Base-by-base conservation (phyloP, 2,329 filamentous ascomycete genomes). In the Fusarium hainanense region DNA sequence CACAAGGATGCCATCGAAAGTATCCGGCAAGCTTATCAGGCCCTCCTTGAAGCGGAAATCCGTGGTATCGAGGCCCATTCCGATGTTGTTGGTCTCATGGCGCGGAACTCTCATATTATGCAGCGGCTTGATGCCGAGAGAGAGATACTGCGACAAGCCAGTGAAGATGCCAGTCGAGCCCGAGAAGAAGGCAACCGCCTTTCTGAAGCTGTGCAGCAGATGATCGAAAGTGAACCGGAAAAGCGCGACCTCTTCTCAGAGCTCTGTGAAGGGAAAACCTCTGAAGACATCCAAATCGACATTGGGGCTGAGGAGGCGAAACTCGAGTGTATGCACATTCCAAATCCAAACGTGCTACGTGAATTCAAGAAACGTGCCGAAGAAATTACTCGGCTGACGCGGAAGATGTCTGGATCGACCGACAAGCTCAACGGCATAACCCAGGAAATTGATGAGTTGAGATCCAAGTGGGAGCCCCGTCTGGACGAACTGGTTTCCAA, bases 61-160 rank as follows among this genome's bases (percentile, higher is more conserved):
- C 85, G 89, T 65, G 82, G 87, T 1, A 87, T 97, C 30, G 96
- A 99, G 82, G 94, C 93, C 2, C 79, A 84, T n/a, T 98, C 94
- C 0, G 96, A 99, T 74, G 79, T 92, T 4, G 84, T 88, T 46
- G 87, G 87, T 8, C 83, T 98, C n/a, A 87, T 88, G 72, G 82
- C 83, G 18, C 89, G 90, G 61, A 93, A 93, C 71, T 73, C 78
- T 11, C 83, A 88, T 49, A 88, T 93, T 61, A 83, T 85, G 57
- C 76, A 82, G 43, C 79, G 80, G 44, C 82, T 92, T 6, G 82
- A 86, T 23, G 76, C 80, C 12, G 84, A 83, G 71, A 80, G 81
- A 63, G 68, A 73, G 9, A 81, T 81, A 9, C 64, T 78, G 18
- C 64, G 69, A 41, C 60, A 78, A 25, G 78, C 83, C 7, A 77